Evolutionary conservation across 176 grass and related monocot species (phyloP).

Genomic region (Lolium perenne): DNA sequence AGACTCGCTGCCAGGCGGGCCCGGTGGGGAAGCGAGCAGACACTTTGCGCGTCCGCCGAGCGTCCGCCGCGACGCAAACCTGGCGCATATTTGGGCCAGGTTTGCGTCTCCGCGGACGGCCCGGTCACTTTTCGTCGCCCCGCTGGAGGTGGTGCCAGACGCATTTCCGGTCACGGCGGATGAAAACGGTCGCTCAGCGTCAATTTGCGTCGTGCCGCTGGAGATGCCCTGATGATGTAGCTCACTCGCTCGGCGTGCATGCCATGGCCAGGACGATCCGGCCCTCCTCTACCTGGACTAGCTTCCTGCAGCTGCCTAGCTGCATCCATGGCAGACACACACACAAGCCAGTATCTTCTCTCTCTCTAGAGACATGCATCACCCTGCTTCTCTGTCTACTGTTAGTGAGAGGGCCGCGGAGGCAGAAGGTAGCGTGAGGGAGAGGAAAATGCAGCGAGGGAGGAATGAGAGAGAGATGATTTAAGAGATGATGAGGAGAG

Average conservation of each 20-base stretch:
- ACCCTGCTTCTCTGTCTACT: background rate
- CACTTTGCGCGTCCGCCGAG: too few relatives aligned
- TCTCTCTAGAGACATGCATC: background rate
- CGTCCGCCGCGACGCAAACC: too few relatives aligned
- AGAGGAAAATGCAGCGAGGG: conserved; percentile 18
- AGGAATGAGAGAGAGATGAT: conserved; percentile 49
- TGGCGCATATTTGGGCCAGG: too few relatives aligned
- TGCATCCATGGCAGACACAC: background rate
- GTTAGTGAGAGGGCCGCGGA: background rate
- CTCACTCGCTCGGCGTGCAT: conserved; percentile 48
- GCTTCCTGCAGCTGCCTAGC: background rate
- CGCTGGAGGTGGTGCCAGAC: too few relatives aligned
- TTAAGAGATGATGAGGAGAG: conserved; percentile 63
- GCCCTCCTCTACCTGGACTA: background rate
- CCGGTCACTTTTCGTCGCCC: too few relatives aligned
- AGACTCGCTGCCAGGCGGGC: too few relatives aligned
- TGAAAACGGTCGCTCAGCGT: too few relatives aligned
- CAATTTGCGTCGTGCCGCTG: too few relatives aligned
- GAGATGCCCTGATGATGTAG: conserved; percentile 11
- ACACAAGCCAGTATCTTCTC: background rate
- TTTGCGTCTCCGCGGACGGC: too few relatives aligned
- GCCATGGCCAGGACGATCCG: background rate
- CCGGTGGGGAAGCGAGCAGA: too few relatives aligned
- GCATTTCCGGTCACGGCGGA: too few relatives aligned
- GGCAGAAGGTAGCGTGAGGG: conserved; percentile 50